Conservation (phyloP, 2,329 filamentous ascomycete genomes). For the Paraphaeosphaeria sporulosa region DNA sequence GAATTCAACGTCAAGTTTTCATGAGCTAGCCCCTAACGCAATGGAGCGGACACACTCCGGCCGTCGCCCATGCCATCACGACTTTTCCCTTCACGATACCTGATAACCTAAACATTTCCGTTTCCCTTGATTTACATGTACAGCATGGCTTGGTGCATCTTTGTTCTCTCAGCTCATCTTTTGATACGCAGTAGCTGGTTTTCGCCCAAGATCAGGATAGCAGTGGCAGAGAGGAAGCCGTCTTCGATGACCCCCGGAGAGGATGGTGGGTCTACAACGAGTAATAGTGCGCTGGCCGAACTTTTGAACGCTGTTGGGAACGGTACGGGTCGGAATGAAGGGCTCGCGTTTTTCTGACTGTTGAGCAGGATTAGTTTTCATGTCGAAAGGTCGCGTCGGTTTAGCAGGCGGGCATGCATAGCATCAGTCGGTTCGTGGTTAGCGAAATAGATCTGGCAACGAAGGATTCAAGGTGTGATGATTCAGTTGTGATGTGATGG, state of each 20-base stretch:
- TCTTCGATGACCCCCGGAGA: no score
- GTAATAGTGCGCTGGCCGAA: not conserved
- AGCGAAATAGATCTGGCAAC: constrained; percentile 1
- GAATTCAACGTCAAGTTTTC: constrained; percentile 40
- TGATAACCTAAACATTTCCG: not conserved
- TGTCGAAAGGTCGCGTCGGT: not conserved
- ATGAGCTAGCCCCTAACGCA: constrained; percentile 16
- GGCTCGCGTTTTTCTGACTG: not conserved
- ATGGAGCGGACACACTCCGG: not conserved
- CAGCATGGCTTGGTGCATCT: constrained; percentile 2
- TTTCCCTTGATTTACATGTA: not conserved
- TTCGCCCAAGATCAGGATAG: no score
- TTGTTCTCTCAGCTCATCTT: not conserved
- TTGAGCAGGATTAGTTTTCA: not conserved
- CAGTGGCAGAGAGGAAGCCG: no score
- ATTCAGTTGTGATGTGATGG: not conserved
- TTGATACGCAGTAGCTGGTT: not conserved
- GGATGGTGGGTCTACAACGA: no score
- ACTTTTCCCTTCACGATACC: constrained; percentile 2
- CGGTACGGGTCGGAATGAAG: not conserved
- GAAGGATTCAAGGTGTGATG: not conserved
- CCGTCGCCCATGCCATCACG: not conserved
- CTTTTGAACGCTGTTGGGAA: not conserved
- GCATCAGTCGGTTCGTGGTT: not conserved
- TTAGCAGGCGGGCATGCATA: constrained; percentile 1